phyloP scores from a whole-genome alignment of 169 alveolate genomes.

The Plasmodium gallinaceum region DNA sequence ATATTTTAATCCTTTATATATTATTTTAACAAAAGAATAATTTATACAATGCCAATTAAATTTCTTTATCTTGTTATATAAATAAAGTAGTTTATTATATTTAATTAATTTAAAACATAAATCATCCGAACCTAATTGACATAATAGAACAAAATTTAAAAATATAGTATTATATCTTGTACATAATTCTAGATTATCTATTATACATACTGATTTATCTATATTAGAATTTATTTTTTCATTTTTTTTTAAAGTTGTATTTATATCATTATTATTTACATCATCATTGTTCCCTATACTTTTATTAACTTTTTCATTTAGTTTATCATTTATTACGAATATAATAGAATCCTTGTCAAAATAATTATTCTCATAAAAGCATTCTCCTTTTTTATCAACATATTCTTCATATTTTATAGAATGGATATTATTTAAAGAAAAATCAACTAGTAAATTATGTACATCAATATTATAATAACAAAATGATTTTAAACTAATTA shows the following conservation, averaged over 20 bases:
- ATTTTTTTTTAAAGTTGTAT: not conserved
- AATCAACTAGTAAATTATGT: conserved; percentile 54
- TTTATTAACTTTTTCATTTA: not conserved
- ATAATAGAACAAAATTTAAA: conserved; percentile 46
- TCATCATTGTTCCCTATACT: not conserved
- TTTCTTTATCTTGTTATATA: conserved; percentile 41
- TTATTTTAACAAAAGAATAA: conserved; percentile 60
- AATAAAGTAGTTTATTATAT: conserved; percentile 22
- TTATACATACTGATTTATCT: conserved; percentile 12
- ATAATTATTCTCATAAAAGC: not conserved
- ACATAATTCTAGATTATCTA: conserved; percentile 48
- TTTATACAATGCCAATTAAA: conserved; percentile 69
- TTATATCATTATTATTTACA: not conserved
- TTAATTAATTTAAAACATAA: conserved; percentile 65
- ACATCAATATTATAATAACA: conserved; percentile 69
- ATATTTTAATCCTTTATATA: conserved; percentile 68
- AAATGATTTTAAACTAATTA: conserved; percentile 26
- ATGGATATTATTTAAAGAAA: conserved; percentile 49
- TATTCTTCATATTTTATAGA: conserved; percentile 61
- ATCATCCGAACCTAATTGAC: conserved; percentile 57
- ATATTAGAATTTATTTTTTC: not conserved
- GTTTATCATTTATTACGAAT: not conserved
- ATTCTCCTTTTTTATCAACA: conserved; percentile 13
- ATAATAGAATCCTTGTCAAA: not conserved
- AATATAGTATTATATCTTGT: conserved; percentile 64